Evolutionary conservation across 345 rosid species (phyloP).

Genomic region (Brassica cretica): DNA sequence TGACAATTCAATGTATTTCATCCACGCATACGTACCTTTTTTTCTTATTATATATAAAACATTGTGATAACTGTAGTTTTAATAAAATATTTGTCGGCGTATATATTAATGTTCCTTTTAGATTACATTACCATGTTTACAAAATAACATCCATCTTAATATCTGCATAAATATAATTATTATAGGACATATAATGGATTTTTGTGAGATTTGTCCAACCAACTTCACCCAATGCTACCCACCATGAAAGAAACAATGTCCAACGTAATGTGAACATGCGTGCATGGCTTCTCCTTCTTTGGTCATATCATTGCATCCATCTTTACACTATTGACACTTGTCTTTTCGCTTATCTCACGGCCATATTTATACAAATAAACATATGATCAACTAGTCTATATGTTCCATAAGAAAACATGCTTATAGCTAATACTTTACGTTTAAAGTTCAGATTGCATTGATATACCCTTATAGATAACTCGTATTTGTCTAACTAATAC

Average conservation of each 20-base stretch:
- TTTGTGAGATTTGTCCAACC: conserved; percentile 62
- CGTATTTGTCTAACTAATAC: conserved; percentile 10
- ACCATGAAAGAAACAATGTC: conserved; percentile 52
- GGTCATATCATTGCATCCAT: not conserved
- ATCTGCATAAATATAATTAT: conserved; percentile 32
- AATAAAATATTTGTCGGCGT: conserved; percentile 44
- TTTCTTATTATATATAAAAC: conserved; percentile 2
- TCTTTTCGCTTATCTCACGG: conserved; percentile 16
- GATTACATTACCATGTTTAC: conserved; percentile 36
- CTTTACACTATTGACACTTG: conserved; percentile 12
- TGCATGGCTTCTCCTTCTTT: conserved; percentile 27
- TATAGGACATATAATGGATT: conserved; percentile 29
- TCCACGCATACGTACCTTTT: conserved; percentile 8
- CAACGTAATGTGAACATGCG: conserved; percentile 42
- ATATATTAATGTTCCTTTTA: conserved; percentile 50
- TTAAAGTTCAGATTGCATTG: conserved; percentile 17
- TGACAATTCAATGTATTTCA: conserved; percentile 51
- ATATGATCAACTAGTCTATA: not conserved
- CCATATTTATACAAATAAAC: conserved; percentile 6
- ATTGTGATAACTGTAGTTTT: conserved; percentile 1
- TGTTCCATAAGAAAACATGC: not conserved
- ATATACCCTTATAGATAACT: conserved; percentile 10
- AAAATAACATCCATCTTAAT: conserved; percentile 31
- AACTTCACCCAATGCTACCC: conserved; percentile 97
- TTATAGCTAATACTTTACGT: no score